phyloP scores from a whole-genome alignment of 805 yeast species.

The Candida nemodendra region DNA sequence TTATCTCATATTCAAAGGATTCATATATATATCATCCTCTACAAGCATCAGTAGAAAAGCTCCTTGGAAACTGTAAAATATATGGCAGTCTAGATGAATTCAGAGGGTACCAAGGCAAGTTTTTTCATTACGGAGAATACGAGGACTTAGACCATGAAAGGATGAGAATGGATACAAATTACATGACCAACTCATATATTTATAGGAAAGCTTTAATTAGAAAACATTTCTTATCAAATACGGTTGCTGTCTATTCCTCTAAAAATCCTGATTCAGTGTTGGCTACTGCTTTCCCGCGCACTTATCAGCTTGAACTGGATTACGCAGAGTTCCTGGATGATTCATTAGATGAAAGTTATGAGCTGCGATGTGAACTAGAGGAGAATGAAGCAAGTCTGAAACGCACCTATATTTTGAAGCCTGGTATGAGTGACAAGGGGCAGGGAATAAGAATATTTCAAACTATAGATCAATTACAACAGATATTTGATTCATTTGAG shows the following conservation, averaged over 20 bases:
- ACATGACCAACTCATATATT: conserved; percentile 75
- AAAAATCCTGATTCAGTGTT: conserved; percentile 73
- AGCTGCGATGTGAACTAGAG: conserved; percentile 75
- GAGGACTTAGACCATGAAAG: conserved; percentile 82
- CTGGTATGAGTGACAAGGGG: conserved; percentile 96
- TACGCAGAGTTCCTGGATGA: conserved; percentile 96
- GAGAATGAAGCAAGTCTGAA: conserved; percentile 34
- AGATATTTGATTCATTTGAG: conserved; percentile 81
- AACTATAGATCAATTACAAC: conserved; percentile 76
- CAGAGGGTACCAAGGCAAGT: conserved; percentile 26
- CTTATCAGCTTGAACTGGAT: conserved; percentile 82
- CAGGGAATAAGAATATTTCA: conserved; percentile 88
- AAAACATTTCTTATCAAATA: conserved; percentile 84
- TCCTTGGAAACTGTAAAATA: conserved; percentile 9
- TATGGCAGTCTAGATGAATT: conserved; percentile 6
- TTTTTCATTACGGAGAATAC: conserved; percentile 85
- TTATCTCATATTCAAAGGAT: conserved; percentile 38
- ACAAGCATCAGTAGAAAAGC: conserved; percentile 33
- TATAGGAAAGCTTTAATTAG: conserved; percentile 89
- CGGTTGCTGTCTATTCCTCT: conserved; percentile 68
- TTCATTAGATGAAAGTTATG: conserved; percentile 88
- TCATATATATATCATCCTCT: conserved; percentile 46
- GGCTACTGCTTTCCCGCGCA: conserved; percentile 62
- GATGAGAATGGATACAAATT: conserved; percentile 42
- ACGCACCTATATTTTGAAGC: conserved; percentile 86